Evolutionary conservation across 148 eudicot genomes (phyloP), one percentile per base, ranked within the genome.

Genomic region (Amaranthus hypochondriacus): DNA sequence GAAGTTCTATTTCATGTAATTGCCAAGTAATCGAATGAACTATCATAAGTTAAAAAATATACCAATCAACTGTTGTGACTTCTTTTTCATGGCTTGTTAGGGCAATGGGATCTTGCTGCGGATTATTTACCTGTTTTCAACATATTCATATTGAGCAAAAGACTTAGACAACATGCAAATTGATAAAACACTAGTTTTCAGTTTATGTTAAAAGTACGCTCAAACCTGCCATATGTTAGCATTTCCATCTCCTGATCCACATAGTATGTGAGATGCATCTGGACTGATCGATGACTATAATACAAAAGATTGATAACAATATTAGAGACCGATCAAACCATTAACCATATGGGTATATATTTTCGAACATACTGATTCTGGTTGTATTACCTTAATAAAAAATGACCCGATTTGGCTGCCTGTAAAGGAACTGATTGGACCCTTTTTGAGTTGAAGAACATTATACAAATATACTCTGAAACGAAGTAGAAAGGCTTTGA

Each of bases 1-100:
- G 43, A 69, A 55, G 73, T 56, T 18, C 6, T 3, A 5, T 56
- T 66, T 56, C 47, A 9, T 3, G 72, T 55, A 14, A 50, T 51
- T 43, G 6, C 2, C 60, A 53, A 9, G 48, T 21, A 51, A 18
- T 69, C 18, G 55, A 13, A 72, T 49, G 6, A 18, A 6, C 21
- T 2, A 21, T 0, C 76, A 14, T 5, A 47, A 52, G 48, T 70
- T n/a, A 56, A 39, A 28, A 51, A 51, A 68, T 69, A 43, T 87
- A 95, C 98, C 98, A 95, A 83, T 88, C 92, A 69, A 95, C 93
- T 53, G 96, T 85, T 62, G 97, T 92, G 74, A 90, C 94, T 84
- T 95, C 97, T 76, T 88, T 90, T n/a, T 84, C 89, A 81, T 95
- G 99, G 83, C 85, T 79, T 79, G 79, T 67, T 77, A 92, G 73